Conservation (phyloP, 148 eudicot genomes). For the Amaranthus palmeri region DNA sequence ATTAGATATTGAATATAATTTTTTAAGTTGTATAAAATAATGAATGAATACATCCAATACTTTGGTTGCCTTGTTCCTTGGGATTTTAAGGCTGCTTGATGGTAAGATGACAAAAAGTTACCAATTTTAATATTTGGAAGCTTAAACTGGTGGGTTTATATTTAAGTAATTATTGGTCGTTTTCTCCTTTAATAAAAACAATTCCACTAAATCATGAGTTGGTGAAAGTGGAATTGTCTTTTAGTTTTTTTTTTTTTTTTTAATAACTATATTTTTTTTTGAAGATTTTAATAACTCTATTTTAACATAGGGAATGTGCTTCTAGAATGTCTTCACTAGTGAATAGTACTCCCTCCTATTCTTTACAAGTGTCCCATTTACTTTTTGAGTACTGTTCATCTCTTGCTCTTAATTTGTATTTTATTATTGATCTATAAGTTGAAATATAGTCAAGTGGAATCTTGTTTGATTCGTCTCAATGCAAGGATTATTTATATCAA, state of each 20-base stretch:
- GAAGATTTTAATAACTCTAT: too few relatives aligned
- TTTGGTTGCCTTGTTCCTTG: not conserved
- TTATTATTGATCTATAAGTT: too few relatives aligned
- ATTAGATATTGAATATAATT: too few relatives aligned
- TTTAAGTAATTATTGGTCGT: slow-evolving; percentile 17
- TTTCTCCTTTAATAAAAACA: slow-evolving; percentile 11
- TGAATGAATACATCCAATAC: not conserved
- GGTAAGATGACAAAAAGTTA: slow-evolving; percentile 24
- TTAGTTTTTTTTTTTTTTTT: not conserved
- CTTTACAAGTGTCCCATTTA: too few relatives aligned
- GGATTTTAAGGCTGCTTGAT: slow-evolving; percentile 14
- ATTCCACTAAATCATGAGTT: slow-evolving; percentile 7
- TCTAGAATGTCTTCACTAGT: not conserved
- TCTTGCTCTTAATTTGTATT: too few relatives aligned
- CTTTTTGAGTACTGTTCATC: too few relatives aligned
- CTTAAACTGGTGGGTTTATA: slow-evolving; percentile 15
- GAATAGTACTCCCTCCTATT: too few relatives aligned
- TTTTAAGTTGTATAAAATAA: not conserved
- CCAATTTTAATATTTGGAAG: slow-evolving; percentile 4
- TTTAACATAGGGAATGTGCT: not conserved
- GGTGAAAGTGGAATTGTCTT: slow-evolving; percentile 2
- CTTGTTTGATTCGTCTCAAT: too few relatives aligned
- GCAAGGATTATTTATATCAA: too few relatives aligned
- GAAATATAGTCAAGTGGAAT: too few relatives aligned
- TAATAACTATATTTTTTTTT: too few relatives aligned